These are phyloP conservation scores for Ceratobasidium theobromae DNA, from an alignment of 1,284 basidiomycete species.

Conservation along the genomic window DNA sequence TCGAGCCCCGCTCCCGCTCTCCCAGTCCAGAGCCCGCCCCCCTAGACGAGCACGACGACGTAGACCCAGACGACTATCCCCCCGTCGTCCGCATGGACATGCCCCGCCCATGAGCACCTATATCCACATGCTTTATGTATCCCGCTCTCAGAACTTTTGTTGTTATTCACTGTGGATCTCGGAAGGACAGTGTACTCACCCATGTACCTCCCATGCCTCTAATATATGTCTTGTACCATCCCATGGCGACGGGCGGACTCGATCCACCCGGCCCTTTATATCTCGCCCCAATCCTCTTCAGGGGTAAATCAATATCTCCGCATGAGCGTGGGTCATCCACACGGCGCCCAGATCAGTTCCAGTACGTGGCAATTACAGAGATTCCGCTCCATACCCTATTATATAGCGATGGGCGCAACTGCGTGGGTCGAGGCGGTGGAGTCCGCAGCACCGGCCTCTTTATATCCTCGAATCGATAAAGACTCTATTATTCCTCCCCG, in stretches of 20 bases:
- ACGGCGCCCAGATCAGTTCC: neutral
- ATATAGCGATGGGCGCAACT: no score
- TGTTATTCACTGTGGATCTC: slow-evolving; percentile 22
- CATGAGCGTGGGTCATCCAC: slow-evolving; percentile 13
- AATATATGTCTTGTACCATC: slow-evolving; percentile 11
- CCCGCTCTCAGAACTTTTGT: slow-evolving; percentile 21
- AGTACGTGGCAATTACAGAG: slow-evolving; percentile 4
- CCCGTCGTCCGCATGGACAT: slow-evolving; percentile 26
- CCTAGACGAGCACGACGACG: slow-evolving; percentile 13
- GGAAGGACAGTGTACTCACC: slow-evolving; percentile 30
- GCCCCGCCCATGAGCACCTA: no score
- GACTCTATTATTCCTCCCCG: neutral
- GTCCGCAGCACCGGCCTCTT: neutral
- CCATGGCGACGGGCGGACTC: neutral
- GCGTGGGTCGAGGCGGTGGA: neutral
- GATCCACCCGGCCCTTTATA: neutral
- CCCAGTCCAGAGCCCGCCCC: slow-evolving; percentile 9
- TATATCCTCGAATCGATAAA: neutral
- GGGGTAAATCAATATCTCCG: slow-evolving; percentile 17
- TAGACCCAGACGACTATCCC: slow-evolving; percentile 15
- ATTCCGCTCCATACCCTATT: neutral
- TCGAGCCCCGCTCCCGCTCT: slow-evolving; percentile 16
- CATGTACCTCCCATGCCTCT: slow-evolving; percentile 24
- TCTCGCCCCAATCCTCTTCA: slow-evolving; percentile 6
- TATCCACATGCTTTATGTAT: no score